Evolutionary conservation across 2,329 filamentous ascomycete species (phyloP).

Genomic region (Verticillium nubilum): DNA sequence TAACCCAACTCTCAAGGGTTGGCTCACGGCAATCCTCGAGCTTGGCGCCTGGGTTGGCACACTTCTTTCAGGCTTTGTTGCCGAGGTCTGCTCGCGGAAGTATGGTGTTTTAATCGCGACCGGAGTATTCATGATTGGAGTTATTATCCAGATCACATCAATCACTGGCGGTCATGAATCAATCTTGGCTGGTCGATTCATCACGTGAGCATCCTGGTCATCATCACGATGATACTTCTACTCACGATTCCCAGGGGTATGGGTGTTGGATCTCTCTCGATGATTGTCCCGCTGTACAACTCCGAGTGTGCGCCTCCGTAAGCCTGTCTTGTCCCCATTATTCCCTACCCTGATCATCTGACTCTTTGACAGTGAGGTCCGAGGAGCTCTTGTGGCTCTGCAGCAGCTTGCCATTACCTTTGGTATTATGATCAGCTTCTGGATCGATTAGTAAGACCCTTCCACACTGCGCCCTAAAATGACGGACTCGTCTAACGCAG

Average conservation of each 20-base stretch:
- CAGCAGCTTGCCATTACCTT: conserved; percentile 53
- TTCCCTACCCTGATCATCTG: background rate
- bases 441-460: conserved; percentile 47
- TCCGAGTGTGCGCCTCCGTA: conserved; percentile 38
- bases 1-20: conserved; percentile 51
- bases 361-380: conserved; percentile 21
- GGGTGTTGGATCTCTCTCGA: conserved; percentile 63
- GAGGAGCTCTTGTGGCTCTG: conserved; percentile 37
- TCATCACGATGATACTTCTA: no score
- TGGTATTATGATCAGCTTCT: conserved; percentile 61
- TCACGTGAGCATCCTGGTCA: conserved; percentile 40
- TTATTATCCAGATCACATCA: conserved; percentile 61
- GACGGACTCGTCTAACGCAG: background rate
- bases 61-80: conserved; percentile 64
- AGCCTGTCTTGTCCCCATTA: conserved; percentile 6
- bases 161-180: conserved; percentile 47
- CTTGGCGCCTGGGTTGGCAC: conserved; percentile 74
- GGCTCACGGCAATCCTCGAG: conserved; percentile 64
- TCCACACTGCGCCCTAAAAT: background rate
- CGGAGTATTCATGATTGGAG: conserved; percentile 63
- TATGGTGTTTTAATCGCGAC: conserved; percentile 63
- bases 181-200: conserved; percentile 66
- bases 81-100: conserved; percentile 64
- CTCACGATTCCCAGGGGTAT: no score
- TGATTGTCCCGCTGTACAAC: conserved; percentile 53